Percentiles rank a stretch among this genome's conserved stretches.
These are phyloP conservation scores for Paracorniculantispora psalliotae DNA, from an alignment of 2,329 filamentous ascomycete species.

Conservation along the genomic window DNA sequence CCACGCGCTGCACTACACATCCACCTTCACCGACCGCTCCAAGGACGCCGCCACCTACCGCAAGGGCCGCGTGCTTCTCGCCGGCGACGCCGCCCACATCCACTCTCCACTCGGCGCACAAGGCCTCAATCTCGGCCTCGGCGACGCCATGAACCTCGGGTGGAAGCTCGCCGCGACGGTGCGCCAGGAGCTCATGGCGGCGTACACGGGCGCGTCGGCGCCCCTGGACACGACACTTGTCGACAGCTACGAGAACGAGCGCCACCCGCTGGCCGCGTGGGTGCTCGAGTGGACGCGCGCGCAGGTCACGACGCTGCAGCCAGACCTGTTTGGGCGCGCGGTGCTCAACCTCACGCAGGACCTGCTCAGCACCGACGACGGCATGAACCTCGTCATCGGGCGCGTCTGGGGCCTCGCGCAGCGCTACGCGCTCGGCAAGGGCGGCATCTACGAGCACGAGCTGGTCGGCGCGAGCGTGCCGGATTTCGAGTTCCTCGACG, in stretches of 20 bases:
- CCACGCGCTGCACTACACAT: constrained; percentile 21
- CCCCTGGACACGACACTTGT: constrained; percentile 27
- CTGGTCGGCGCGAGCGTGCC: constrained; percentile 32
- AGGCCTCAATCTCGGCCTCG: constrained; percentile 47
- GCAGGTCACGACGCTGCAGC: constrained; percentile 26
- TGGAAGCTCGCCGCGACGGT: constrained; percentile 44
- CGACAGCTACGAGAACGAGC: constrained; percentile 42
- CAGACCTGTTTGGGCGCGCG: constrained; percentile 24
- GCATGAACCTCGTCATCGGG: constrained; percentile 26
- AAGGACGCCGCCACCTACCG: constrained; percentile 30
- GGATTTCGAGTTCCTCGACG: constrained; percentile 27
- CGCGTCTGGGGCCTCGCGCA: constrained; percentile 31
- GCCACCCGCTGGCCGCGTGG: constrained; percentile 36
- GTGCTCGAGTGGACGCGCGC: constrained; percentile 35
- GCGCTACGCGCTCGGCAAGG: constrained; percentile 25
- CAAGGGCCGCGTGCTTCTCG: constrained; percentile 40
- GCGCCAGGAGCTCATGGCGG: not conserved
- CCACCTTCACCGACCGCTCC: constrained; percentile 22
- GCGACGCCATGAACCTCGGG: constrained; percentile 44
- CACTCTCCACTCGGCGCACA: constrained; percentile 45
- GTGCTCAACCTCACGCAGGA: constrained; percentile 23
- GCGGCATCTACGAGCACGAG: constrained; percentile 18
- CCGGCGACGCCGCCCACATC: constrained; percentile 46
- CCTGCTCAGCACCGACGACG: constrained; percentile 26
- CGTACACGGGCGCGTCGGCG: not conserved